These are phyloP conservation scores for Penicillium cataractarum DNA, from an alignment of 495 filamentous ascomycete species.

Conservation along the genomic window DNA sequence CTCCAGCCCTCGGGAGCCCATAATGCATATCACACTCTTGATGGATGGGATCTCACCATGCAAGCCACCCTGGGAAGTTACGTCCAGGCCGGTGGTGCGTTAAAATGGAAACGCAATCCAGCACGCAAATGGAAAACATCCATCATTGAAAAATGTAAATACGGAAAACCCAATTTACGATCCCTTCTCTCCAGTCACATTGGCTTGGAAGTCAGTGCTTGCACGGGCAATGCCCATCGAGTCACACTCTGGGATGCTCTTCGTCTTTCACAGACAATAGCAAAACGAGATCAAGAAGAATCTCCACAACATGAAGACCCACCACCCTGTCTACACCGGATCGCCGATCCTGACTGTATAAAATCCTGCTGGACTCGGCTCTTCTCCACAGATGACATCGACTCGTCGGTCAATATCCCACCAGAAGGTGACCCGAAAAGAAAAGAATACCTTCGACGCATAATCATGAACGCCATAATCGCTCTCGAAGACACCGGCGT, in stretches of 20 bases:
- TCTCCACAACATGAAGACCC: no score
- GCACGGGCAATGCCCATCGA: constrained; percentile 18
- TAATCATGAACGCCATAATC: constrained; percentile 13
- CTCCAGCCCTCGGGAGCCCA: constrained; percentile 5
- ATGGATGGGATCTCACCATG: constrained; percentile 8
- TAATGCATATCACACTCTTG: neutral
- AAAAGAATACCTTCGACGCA: neutral
- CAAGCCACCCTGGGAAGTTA: neutral
- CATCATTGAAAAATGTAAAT: constrained; percentile 11
- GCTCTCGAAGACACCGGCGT: constrained; percentile 9
- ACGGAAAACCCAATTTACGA: neutral
- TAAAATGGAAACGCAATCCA: constrained; percentile 13
- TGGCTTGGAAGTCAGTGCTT: constrained; percentile 18
- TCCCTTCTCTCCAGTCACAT: constrained; percentile 7
- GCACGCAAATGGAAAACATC: constrained; percentile 11
- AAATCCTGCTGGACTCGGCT: constrained; percentile 13
- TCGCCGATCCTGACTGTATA: constrained; percentile 10
- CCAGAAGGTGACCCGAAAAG: neutral
- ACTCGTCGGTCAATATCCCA: neutral
- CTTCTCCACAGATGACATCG: neutral
- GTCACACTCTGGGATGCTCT: constrained; percentile 20
- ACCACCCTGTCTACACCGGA: constrained; percentile 4
- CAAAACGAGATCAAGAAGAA: neutral
- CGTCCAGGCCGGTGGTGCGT: constrained; percentile 1
- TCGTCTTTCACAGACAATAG: constrained; percentile 10